Conservation (phyloP, 2,329 filamentous ascomycete genomes). For the Alternaria ethzedia region DNA sequence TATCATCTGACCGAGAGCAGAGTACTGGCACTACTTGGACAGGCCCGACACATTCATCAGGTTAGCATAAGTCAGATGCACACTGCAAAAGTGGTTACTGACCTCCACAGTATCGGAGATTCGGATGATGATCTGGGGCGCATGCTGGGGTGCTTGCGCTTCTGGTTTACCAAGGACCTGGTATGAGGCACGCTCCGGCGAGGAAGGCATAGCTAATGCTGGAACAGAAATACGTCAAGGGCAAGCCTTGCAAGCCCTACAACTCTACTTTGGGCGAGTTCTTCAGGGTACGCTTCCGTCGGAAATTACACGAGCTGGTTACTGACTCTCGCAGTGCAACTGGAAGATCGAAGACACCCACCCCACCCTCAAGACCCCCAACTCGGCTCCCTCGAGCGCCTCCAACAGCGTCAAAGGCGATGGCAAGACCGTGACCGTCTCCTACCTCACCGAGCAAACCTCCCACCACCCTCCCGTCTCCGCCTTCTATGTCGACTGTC, state of each 20-base stretch:
- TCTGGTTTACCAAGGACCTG: conserved; percentile 99
- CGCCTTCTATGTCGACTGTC: conserved; percentile 92
- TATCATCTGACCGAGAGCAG: conserved; percentile 53
- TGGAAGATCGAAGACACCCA: conserved; percentile 89
- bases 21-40: conserved; percentile 99
- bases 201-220: conserved; percentile 24
- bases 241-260: conserved; percentile 98
- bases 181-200: conserved; percentile 48
- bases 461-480: conserved; percentile 98
- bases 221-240: conserved; percentile 89
- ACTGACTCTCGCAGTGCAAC: conserved; percentile 70
- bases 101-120: conserved; percentile 71
- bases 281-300: conserved; percentile 72
- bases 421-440: conserved; percentile 72
- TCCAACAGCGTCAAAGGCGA: conserved; percentile 46
- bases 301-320: neutral
- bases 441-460: conserved; percentile 96
- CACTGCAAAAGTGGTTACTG: conserved; percentile 34
- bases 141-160: conserved; percentile 92
- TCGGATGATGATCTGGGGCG: conserved; percentile 90
- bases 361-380: conserved; percentile 60
- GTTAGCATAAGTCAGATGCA: conserved; percentile 46
- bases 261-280: conserved; percentile 97
- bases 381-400: conserved; percentile 51
- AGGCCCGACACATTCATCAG: conserved; percentile 86